These are phyloP conservation scores for Candida glucosophila DNA, from an alignment of 1,139 yeast species.

Conservation along the genomic window DNA sequence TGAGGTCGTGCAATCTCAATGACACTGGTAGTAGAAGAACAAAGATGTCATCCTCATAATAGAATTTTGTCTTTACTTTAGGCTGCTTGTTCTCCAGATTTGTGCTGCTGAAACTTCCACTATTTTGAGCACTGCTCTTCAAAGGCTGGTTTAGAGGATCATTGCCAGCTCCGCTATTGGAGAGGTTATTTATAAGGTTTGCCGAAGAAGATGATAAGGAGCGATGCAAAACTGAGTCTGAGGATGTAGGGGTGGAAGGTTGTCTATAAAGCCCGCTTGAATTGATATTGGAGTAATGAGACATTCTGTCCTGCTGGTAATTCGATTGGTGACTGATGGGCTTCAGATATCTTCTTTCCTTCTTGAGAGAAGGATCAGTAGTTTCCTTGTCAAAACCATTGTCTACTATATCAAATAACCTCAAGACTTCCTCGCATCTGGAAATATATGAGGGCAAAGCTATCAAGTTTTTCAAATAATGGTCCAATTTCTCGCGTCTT, in stretches of 20 bases:
- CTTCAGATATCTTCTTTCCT: conserved; percentile 22
- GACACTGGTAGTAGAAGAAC: conserved; percentile 68
- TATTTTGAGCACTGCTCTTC: conserved; percentile 1
- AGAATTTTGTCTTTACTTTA: conserved; percentile 69
- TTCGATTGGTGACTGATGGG: conserved; percentile 34
- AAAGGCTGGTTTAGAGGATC: conserved; percentile 1
- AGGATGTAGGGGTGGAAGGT: conserved; percentile 21
- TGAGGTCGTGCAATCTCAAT: conserved; percentile 53
- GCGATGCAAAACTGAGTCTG: conserved; percentile 13
- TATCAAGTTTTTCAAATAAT: conserved; percentile 68
- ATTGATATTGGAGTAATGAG: conserved; percentile 31
- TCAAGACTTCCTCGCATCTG: conserved; percentile 57
- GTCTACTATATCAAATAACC: conserved; percentile 59
- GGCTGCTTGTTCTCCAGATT: conserved; percentile 7
- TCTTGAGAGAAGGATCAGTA: conserved; percentile 9
- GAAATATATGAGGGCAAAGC: conserved; percentile 74
- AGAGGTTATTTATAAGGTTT: conserved; percentile 5
- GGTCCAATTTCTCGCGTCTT: conserved; percentile 77
- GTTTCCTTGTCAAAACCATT: conserved; percentile 51
- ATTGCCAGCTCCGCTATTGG: conserved; percentile 2
- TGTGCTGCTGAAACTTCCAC: conserved; percentile 2
- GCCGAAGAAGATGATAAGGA: conserved; percentile 10
- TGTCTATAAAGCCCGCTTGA: conserved; percentile 8
- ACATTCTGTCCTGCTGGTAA: conserved; percentile 34
- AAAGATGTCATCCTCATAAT: conserved; percentile 82